Evolutionary conservation across 768 basidiomycete genomes (phyloP).

Genomic region (Mycena venus): DNA sequence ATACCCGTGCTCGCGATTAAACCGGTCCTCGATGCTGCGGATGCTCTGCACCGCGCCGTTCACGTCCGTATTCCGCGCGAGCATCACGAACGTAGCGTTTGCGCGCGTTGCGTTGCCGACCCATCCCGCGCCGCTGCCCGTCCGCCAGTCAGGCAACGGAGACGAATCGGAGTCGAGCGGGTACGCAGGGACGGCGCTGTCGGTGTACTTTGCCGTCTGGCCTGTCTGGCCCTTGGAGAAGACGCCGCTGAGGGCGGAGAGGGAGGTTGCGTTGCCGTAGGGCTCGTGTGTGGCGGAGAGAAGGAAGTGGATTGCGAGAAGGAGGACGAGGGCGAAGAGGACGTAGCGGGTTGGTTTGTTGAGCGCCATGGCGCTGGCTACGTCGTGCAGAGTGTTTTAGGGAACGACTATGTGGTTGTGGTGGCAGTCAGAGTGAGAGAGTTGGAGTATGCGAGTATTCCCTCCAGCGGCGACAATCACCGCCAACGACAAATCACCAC

Average conservation of each 20-base stretch:
- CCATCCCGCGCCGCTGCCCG: neutral
- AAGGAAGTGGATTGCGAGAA: slow-evolving; percentile 55
- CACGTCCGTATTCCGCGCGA: slow-evolving; percentile 78
- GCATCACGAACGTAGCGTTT: slow-evolving; percentile 61
- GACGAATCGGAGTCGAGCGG: too few species aligned
- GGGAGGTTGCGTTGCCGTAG: slow-evolving; percentile 66
- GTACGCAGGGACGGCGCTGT: slow-evolving; percentile 52
- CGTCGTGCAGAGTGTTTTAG: too few species aligned
- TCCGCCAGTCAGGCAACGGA: slow-evolving; percentile 27
- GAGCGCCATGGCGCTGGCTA: slow-evolving; percentile 12
- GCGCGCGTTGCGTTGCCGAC: slow-evolving; percentile 34
- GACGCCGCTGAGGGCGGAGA: slow-evolving; percentile 34
- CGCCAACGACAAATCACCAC: too few species aligned
- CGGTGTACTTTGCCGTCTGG: slow-evolving; percentile 25
- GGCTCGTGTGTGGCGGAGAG: slow-evolving; percentile 64
- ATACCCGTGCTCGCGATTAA: slow-evolving; percentile 83
- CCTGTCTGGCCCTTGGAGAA: slow-evolving; percentile 3
- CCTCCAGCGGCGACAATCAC: too few species aligned
- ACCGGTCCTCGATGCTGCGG: slow-evolving; percentile 84
- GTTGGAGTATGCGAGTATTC: too few species aligned
- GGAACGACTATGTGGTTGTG: too few species aligned
- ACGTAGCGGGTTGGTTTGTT: slow-evolving; percentile 31
- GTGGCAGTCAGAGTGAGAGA: too few species aligned
- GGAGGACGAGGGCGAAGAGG: slow-evolving; percentile 15
- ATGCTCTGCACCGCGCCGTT: slow-evolving; percentile 75